Evolutionary conservation across 2,329 filamentous ascomycete genomes (phyloP), one percentile per base, ranked within the genome.

Genomic region (Hypoxylon rubiginosum): DNA sequence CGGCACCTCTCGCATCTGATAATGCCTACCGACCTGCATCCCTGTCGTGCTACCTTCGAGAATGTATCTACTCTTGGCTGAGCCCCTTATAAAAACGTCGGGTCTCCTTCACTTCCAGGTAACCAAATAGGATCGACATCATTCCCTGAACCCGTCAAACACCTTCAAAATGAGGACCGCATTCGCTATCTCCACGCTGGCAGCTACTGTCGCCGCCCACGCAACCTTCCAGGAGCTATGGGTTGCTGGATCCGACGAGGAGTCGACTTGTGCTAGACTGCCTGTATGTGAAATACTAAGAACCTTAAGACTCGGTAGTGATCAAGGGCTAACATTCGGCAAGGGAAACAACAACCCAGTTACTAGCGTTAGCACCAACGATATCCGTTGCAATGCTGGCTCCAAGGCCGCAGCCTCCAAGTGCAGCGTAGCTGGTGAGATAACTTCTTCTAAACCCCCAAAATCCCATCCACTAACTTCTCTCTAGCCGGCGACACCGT

Each of bases 221-320:
- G 83, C 85, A 45, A 83, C 80, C 32, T 86, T 85, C 77, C 84
- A 86, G 68, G 75, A 84, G 13, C 75, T 85, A 36, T 85, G 82
- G 82, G 81, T 84, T 26, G 78, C 82, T 58, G 82, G 79, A 10
- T 74, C 79, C 24, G 83, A 80, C 59, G 71, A 79, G 39, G 69
- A 43, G 7, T 70, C 68, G 7, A 68, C 68, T 39, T 74, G 72
- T 52, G 72, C 72, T 36, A 66, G 72, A 41, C 62, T 73, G 17
- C 72, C 72, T 21, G 66, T 72, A 66, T 9, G 70, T 66, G 24
- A 17, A 50, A 45, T 45, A 13, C n/a, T n/a, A n/a, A 26, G 32
- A 13, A 24, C 19, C 28, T 17, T 15, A 17, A 17, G 7, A 34
- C n/a, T 30, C 3, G 4, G 21, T n/a, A 8, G 2, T 55, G 11